Base-by-base conservation (phyloP, 768 basidiomycete species). In the Symmetrospora coprosmae region DNA sequence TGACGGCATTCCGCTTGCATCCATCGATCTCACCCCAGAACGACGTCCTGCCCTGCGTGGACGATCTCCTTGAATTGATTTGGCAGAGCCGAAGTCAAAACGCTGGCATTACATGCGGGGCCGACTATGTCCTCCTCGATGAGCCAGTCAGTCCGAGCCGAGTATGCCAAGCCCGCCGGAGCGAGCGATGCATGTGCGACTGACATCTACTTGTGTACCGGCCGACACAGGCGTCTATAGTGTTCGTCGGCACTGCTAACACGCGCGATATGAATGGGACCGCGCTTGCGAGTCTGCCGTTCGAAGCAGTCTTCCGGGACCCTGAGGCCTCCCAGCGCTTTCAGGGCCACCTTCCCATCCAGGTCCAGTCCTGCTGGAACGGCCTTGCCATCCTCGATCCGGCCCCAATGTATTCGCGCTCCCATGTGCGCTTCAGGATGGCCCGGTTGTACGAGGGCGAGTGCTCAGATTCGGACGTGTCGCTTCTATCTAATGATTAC, bases 341-440 rank as follows among this genome's bases (percentile, higher is more conserved):
- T 80, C 86, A 87, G 71, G 76, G 79, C 39, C 92, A 99, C 72
- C 78, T 99, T 0, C 92, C 94, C 0, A 76, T 97, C 21, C 94
- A 99, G 71, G 88, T 97, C 27, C 92, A 97, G 75, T 84, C 85
- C 3, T 99, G 92, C 74, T 97, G 94, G 94, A 99, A 97, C 71
- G 94, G 94, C n/a, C 84, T 97, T 66, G 91, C 92, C 33, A 76
- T 99, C 7, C 78, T 97, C 53, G 94, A 97, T 71, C 90, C 94
- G 0, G 90, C 85, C 8, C 94, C 94, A 5, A 85, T 99, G 75
- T 99, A 99, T 74, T 76, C 78, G 1, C 85, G 86, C 0, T 87
- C 89, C 7, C 87, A 87, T 66, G 85, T 96, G 60, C 79, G 81
- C 55, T 99, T 99, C 80, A 79, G 94, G 30, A 99, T 99, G 94